Evolutionary conservation across 139 green algal genomes (phyloP).

Genomic region (Chlorella sp.): DNA sequence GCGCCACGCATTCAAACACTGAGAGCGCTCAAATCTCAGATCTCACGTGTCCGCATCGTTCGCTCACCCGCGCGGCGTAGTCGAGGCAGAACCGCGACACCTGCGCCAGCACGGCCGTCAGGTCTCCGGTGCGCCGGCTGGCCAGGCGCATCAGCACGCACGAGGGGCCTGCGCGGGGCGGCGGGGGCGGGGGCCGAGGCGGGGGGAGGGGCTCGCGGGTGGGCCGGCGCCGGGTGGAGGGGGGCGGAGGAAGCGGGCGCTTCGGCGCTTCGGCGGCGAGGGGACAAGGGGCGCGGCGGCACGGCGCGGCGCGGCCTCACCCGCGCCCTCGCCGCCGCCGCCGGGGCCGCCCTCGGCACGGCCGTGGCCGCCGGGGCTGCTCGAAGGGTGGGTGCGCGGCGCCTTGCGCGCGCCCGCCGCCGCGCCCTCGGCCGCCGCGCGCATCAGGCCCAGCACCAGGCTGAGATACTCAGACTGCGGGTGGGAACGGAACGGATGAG

Average conservation of each 20-base stretch:
- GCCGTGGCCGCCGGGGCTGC: no score
- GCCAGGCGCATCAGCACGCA: no score
- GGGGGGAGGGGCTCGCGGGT: neutral
- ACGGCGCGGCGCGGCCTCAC: neutral
- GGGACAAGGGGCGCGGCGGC: neutral
- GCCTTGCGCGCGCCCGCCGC: no score
- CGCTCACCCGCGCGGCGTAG: neutral
- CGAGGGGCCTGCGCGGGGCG: neutral
- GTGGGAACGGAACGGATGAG: no score
- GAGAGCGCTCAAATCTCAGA: neutral
- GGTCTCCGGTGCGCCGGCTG: constrained; percentile 18
- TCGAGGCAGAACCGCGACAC: constrained; percentile 11
- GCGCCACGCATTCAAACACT: no score
- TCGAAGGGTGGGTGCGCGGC: no score
- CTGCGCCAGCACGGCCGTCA: constrained; percentile 14
- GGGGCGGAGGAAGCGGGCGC: neutral
- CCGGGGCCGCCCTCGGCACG: no score
- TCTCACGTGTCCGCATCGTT: neutral
- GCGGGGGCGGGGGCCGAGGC: neutral
- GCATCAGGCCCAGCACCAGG: no score
- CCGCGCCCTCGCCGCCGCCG: no score
- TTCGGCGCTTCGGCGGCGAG: neutral
- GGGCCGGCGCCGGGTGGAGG: neutral
- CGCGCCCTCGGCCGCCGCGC: no score
- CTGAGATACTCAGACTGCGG: no score